phyloP scores from a whole-genome alignment of 768 basidiomycete species.

The Heimioporus sp. region DNA sequence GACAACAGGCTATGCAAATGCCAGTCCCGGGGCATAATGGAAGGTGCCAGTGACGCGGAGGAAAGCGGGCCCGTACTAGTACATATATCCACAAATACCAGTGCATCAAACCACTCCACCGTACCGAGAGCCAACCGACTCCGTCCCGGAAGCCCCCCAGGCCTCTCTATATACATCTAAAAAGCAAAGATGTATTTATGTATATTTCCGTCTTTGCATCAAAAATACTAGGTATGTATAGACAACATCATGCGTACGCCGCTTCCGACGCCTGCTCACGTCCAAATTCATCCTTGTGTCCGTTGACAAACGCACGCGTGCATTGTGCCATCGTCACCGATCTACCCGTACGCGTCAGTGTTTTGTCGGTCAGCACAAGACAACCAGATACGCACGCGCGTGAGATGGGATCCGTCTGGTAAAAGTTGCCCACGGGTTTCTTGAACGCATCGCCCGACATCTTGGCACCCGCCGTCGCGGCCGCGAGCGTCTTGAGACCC shows the following conservation, averaged over 20 bases:
- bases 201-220: conserved; percentile 11
- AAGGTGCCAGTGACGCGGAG: too few species aligned
- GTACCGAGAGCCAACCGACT: too few species aligned
- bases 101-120: too few species aligned
- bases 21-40: too few species aligned
- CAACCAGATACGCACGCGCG: conserved; percentile 64
- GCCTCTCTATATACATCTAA: too few species aligned
- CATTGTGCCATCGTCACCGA: conserved; percentile 98
- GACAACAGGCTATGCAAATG: too few species aligned
- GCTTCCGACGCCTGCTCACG: not conserved
- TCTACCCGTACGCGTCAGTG: conserved; percentile 33
- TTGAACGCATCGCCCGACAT: conserved; percentile 59
- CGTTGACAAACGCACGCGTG: conserved; percentile 80
- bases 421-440: conserved; percentile 90
- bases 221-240: conserved; percentile 1
- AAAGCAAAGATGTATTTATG: not conserved
- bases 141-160: too few species aligned
- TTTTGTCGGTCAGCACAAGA: not conserved
- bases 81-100: too few species aligned
- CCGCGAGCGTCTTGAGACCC: conserved; percentile 62
- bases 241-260: conserved; percentile 12
- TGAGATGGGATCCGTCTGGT: conserved; percentile 94
- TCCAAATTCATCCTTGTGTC: conserved; percentile 35
- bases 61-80: too few species aligned
- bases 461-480: conserved; percentile 51